Percentiles rank a stretch among this genome's conserved stretches.
Evolutionary conservation across 441 rosid species (phyloP).

Genomic region (Cnidoscolus chayamansa): DNA sequence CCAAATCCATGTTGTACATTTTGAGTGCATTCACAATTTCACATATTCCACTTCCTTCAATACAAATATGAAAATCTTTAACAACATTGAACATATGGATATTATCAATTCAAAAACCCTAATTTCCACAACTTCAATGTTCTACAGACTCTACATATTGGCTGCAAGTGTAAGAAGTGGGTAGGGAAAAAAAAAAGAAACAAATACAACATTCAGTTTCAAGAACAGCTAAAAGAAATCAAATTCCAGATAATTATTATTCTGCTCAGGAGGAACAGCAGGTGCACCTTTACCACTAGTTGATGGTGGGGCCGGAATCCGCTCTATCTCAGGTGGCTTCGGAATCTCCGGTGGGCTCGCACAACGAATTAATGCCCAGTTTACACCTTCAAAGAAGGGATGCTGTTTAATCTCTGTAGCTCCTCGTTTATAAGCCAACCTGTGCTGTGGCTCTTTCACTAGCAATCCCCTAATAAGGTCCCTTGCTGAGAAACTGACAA

Average conservation of each 20-base stretch:
- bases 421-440: slow-evolving; percentile 71
- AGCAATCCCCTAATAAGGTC: slow-evolving; percentile 75
- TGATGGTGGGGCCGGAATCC: slow-evolving; percentile 35
- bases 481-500: slow-evolving; percentile 77
- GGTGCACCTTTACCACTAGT: slow-evolving; percentile 19
- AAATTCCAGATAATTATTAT: slow-evolving; percentile 39
- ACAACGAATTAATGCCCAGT: slow-evolving; percentile 80
- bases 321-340: slow-evolving; percentile 56
- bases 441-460: slow-evolving; percentile 80
- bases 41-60: slow-evolving; percentile 20
- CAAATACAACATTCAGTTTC: slow-evolving; percentile 15
- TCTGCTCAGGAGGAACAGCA: not conserved
- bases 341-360: slow-evolving; percentile 82
- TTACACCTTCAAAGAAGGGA: slow-evolving; percentile 77
- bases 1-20: not conserved
- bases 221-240: slow-evolving; percentile 60
- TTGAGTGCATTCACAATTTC: slow-evolving; percentile 13
- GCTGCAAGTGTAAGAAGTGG: not conserved
- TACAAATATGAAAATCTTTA: slow-evolving; percentile 22
- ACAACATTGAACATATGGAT: slow-evolving; percentile 18
- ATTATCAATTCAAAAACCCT: slow-evolving; percentile 19
- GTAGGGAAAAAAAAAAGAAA: not conserved
- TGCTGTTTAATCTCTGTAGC: slow-evolving; percentile 86
- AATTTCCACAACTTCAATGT: slow-evolving; percentile 23
- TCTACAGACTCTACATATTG: slow-evolving; percentile 27